Percentiles rank a stretch among this genome's conserved stretches.
Conservation (phyloP, 257 asterid species). For the Rubia yunnanensis region DNA sequence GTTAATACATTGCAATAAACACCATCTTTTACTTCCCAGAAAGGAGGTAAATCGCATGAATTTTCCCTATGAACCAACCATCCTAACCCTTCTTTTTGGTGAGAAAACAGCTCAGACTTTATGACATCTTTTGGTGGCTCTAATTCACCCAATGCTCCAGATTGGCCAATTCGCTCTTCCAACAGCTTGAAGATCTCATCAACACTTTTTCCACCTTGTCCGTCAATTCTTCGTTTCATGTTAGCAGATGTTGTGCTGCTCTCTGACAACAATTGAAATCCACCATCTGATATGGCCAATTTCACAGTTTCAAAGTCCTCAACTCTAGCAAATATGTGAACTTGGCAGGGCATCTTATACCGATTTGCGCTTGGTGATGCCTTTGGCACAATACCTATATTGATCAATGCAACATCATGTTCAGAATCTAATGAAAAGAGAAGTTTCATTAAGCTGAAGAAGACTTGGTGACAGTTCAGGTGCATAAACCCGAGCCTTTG, state of each 20-base stretch:
- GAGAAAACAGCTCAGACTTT: conserved; percentile 49
- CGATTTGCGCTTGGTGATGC: conserved; percentile 23
- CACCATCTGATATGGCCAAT: conserved; percentile 33
- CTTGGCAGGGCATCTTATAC: conserved; percentile 53
- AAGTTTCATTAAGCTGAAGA: neutral
- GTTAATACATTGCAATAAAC: conserved; percentile 53
- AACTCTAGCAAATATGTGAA: conserved; percentile 59
- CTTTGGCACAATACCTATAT: conserved; percentile 71
- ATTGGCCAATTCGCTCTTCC: conserved; percentile 42
- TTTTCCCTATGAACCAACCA: conserved; percentile 79
- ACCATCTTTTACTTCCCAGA: conserved; percentile 61
- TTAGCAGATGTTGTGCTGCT: conserved; percentile 27
- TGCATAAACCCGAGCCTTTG: neutral
- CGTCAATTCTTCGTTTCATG: conserved; percentile 36
- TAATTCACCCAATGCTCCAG: conserved; percentile 36
- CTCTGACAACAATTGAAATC: conserved; percentile 46
- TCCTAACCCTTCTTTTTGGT: conserved; percentile 73
- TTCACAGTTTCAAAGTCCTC: conserved; percentile 46
- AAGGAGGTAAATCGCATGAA: conserved; percentile 63
- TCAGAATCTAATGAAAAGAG: neutral
- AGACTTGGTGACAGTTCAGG: neutral
- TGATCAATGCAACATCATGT: conserved; percentile 7
- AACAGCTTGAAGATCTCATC: conserved; percentile 67
- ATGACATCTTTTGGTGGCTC: conserved; percentile 64
- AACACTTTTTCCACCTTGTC: conserved; percentile 40